Evolutionary conservation across 306 rosid species (phyloP), one percentile per base, ranked within the genome.

Genomic region (Styphnolobium japonicum): DNA sequence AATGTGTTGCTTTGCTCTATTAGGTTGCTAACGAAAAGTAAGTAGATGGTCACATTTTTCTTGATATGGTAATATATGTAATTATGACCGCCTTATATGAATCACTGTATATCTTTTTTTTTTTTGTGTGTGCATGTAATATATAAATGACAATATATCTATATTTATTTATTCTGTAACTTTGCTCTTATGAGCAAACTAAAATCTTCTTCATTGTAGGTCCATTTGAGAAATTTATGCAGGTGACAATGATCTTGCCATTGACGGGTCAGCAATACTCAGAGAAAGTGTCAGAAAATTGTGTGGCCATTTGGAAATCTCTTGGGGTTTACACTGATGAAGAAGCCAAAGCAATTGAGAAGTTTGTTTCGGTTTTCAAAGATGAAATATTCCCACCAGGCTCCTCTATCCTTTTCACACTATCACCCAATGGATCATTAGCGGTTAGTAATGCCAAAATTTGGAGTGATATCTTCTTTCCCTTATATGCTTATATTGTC

Each of bases 251-350:
- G 83, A 88, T 92, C 65, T 71, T 87, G 83, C 96, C 98, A 0
- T 67, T 95, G 60, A 87, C 98, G 2, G 98, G 97, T 11, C 78
- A 79, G 11, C 93, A 91, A 70, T 95, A 90, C 80, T 82, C 98
- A 0, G 91, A 81, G 87, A 95, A 92, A 73, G 96, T 92, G 5
- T 18, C 97, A 0, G 97, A 92, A 72, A 95, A 92, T 22, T 91
- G 96, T 45, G 89, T 63, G 11, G 88, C 89, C 0, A 73, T 81
- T 69, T 95, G 92, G 98, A 92, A 92, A 65, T 79, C 91, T 11
- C 68, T 87, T 16, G 97, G 97, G 31, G 65, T 91, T 31, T 95
- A 91, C 55, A 86, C 86, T 0, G 94, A 95, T 7, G 83, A 82
- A 75, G 98, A 92, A 84, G 97, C 72, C 77, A 83, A 85, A 71